Base-by-base conservation (phyloP, 129 eudicot species). In the Flaveria ramosissima region DNA sequence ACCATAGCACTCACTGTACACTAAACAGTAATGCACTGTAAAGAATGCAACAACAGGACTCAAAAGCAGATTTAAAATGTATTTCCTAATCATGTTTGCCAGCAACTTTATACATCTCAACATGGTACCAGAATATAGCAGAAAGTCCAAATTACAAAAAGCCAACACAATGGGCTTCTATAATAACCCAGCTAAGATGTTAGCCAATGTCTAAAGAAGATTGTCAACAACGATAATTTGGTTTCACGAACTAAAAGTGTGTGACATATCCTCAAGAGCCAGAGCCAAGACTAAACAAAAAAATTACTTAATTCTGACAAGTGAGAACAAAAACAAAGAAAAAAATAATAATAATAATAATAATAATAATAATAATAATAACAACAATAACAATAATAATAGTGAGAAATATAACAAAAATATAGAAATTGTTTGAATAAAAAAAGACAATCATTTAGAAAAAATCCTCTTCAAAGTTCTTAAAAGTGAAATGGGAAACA, bases 271-370 rank as follows among this genome's bases (percentile, higher is more conserved):
- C 75, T 70, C 43, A 16, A 24, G 62, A 48, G 46, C 61, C 43
- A 48, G 75, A 26, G 76, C 64, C 52, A 71, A 30, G 16, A 60
- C 36, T 32, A 32, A 20, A 19, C 45, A 69, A 13, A 70, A 46
- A 7, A 46, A 7, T 20, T 9, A 70, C 23, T 70, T 21, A 10
- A 70, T 70, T 46, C 53, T 23, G 12, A 43, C 12, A 45, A 45
- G 50, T 45, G 23, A 70, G 59, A 46, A 70, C 1, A 70, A 21
- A 43, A 45, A 43, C 42, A 46, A 21, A 46, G 47, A 57, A 21
- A 20, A 46, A 17, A 26, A 2, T n/a, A 26, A 0, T 3, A 30
- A 30, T 8, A 67, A n/a, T 11, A 21, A 26, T 27, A 27, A 27
- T 27, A 27, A 27, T 3, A 2, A 27, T 26, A 26, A 0, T 3